Base-by-base conservation (phyloP, 148 eudicot species). In the Rheum nobile region DNA sequence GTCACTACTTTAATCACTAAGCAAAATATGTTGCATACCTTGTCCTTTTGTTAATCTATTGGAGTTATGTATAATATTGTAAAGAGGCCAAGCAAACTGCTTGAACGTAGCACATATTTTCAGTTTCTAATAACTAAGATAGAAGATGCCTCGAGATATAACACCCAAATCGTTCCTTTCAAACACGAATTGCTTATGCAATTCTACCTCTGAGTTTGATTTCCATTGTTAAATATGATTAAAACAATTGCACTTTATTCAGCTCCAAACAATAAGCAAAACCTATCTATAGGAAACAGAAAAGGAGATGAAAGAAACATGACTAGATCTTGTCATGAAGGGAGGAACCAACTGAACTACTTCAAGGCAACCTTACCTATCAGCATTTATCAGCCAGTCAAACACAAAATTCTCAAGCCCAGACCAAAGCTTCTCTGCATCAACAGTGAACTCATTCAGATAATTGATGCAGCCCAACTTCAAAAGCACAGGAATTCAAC, bases 341-440 rank as follows among this genome's bases (percentile, higher is more conserved):
- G 29, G 28, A 54, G 13, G 10, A 61, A 29, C 67, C 10, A 61
- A 28, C 35, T 61, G 2, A 10, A 61, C 34, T 28, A 28, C 35
- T 22, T 48, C 9, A 31, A 8, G 26, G 48, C 42, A 82, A 59
- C 61, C 74, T 81, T 85, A 95, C 99, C 99, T 92, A 84, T 95
- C 99, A 77, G 97, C 99, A 85, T 92, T 95, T 70, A 95, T 95
- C 61, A 95, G 85, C 99, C 99, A 95, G 80, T 92, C 99, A 75
- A 95, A 95, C 46, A 95, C 96, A 83, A 90, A 95, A 82, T 95
- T 87, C 78, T 95, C 99, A 79, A 95, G 94, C 79, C 99, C 97
- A 79, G 83, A 86, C 99, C 99, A 95, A 32, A 95, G 97, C 76
- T 87, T 88, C 83, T 95, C 99, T 95, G 96, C 87, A 86, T 61